A percentile compares a stretch with the other conserved stretches of the same genome.
Evolutionary conservation across 768 basidiomycete species (phyloP).

Genomic region (Collybiopsis luxurians): DNA sequence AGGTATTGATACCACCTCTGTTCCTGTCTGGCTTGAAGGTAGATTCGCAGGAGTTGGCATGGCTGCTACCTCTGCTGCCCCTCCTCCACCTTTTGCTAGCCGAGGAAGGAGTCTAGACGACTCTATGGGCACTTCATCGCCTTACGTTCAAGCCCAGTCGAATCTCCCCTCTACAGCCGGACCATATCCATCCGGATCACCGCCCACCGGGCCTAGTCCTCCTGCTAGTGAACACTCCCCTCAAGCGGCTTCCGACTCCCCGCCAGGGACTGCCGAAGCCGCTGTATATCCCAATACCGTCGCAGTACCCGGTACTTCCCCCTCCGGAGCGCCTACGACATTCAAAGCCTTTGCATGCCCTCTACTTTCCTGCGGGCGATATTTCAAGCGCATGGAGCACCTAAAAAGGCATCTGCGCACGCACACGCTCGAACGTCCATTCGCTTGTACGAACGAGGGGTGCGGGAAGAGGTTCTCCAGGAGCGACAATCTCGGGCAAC

Average conservation of each 20-base stretch:
- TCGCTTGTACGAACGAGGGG: constrained; percentile 51
- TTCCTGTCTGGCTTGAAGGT: constrained; percentile 5
- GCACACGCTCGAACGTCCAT: constrained; percentile 88
- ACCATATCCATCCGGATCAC: neutral
- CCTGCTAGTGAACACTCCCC: neutral
- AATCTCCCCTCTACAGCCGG: neutral
- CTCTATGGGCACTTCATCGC: neutral
- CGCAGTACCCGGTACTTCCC: neutral
- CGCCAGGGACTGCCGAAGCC: neutral
- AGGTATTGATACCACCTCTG: neutral
- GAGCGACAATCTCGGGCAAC: constrained; percentile 87
- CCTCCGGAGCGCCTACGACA: constrained; percentile 11
- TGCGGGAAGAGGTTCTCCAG: constrained; percentile 85
- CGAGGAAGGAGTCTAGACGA: constrained; percentile 1
- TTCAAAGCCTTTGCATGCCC: constrained; percentile 72
- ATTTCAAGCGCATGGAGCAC: constrained; percentile 93
- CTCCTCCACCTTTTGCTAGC: neutral
- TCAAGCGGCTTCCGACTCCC: neutral
- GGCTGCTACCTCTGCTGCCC: neutral
- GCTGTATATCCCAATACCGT: neutral
- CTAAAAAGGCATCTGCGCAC: constrained; percentile 85
- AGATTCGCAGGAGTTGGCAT: neutral
- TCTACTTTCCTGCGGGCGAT: constrained; percentile 74
- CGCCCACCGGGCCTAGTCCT: neutral
- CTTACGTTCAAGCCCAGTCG: constrained; percentile 1